Evolutionary conservation across 805 yeast genomes (phyloP).

Genomic region (Alloascoidea africana): DNA sequence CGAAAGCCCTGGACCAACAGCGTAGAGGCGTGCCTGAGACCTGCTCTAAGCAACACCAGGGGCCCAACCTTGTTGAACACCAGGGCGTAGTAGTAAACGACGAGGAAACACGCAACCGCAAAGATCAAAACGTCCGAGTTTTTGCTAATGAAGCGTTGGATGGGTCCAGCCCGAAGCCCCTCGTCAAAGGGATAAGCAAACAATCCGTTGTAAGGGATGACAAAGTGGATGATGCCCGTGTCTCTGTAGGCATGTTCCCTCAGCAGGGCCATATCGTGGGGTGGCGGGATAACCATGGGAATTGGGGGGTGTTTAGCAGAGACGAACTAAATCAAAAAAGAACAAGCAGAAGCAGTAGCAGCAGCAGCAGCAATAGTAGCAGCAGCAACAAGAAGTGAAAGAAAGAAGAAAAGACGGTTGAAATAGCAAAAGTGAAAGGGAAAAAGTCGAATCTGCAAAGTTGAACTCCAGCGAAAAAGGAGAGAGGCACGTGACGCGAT

Average conservation of each 20-base stretch:
- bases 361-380: too few species aligned
- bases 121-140: background rate
- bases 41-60: background rate
- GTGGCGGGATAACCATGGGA: too few species aligned
- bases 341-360: too few species aligned
- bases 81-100: background rate
- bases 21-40: background rate
- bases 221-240: background rate
- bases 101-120: background rate
- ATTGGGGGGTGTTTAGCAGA: too few species aligned
- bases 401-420: too few species aligned
- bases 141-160: background rate
- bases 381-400: too few species aligned
- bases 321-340: too few species aligned
- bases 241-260: conserved; percentile 1
- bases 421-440: too few species aligned
- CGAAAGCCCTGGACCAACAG: background rate
- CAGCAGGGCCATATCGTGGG: conserved; percentile 1
- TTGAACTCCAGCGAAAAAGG: too few species aligned
- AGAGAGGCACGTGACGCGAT: too few species aligned
- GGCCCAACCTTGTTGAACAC: background rate
- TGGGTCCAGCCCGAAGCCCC: background rate
- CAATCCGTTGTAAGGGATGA: background rate
- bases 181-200: background rate
- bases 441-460: too few species aligned